Evolutionary conservation across 805 yeast species (phyloP).

Genomic region (Scheffersomyces spartinae): DNA sequence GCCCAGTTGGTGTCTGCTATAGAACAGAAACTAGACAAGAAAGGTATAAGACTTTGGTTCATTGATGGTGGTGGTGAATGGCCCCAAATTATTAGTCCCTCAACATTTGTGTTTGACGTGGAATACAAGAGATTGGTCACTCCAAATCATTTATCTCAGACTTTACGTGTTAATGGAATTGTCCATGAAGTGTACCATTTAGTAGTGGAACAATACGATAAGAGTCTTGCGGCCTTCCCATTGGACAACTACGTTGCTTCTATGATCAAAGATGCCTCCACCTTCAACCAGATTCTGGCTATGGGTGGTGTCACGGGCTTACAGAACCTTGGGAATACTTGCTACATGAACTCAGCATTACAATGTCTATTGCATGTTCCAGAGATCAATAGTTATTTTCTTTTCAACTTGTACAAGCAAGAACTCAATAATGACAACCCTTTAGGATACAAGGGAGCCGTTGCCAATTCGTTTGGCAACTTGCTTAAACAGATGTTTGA

Average conservation of each 20-base stretch:
- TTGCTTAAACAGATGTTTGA: conserved; percentile 53
- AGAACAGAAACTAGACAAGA: not conserved
- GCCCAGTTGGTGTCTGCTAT: not conserved
- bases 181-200: conserved; percentile 10
- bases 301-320: conserved; percentile 43
- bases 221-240: conserved; percentile 9
- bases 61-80: no score
- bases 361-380: conserved; percentile 86
- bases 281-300: no score
- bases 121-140: not conserved
- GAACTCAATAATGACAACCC: conserved; percentile 77
- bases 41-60: conserved; percentile 1
- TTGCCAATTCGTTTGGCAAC: conserved; percentile 65
- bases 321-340: conserved; percentile 75
- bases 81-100: no score
- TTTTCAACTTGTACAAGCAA: conserved; percentile 41
- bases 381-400: conserved; percentile 67
- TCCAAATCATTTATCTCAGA: not conserved
- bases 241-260: conserved; percentile 10
- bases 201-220: conserved; percentile 16
- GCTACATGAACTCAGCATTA: conserved; percentile 90
- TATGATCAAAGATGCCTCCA: conserved; percentile 15
- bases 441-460: conserved; percentile 72
- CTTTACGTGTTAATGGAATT: not conserved
- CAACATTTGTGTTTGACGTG: no score